Evolutionary conservation across 176 grass and related monocot genomes (phyloP).

Genomic region (Juncus effusus): DNA sequence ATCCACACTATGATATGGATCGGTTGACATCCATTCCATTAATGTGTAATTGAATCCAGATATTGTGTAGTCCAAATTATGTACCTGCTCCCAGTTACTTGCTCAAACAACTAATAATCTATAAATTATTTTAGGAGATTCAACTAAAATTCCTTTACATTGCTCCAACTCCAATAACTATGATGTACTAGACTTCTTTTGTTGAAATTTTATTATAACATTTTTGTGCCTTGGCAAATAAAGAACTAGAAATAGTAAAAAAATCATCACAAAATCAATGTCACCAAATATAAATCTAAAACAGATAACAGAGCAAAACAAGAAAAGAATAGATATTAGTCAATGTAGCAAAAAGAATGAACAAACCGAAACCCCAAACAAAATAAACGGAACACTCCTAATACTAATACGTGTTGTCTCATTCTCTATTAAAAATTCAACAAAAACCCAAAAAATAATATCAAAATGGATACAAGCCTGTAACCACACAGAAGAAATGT

Average conservation of each 20-base stretch:
- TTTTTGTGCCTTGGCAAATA: no score
- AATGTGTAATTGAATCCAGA: not conserved
- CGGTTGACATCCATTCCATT: not conserved
- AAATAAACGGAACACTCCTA: constrained; percentile 4
- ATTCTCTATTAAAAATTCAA: constrained; percentile 26
- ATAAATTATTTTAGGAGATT: not conserved
- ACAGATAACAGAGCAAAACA: not conserved
- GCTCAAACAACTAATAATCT: constrained; percentile 18
- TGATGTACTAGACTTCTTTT: no score
- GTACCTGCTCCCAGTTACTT: constrained; percentile 21
- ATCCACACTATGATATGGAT: not conserved
- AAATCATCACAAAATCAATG: not conserved
- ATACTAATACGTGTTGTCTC: constrained; percentile 2
- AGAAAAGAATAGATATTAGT: constrained; percentile 24
- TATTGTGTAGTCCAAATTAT: not conserved
- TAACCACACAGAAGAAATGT: constrained; percentile 8
- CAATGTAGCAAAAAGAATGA: constrained; percentile 5
- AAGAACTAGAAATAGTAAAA: no score
- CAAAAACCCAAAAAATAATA: constrained; percentile 16
- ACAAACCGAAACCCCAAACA: constrained; percentile 1
- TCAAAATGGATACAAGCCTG: constrained; percentile 26
- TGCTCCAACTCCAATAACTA: constrained; percentile 27
- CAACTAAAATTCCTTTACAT: constrained; percentile 19
- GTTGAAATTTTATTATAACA: no score
- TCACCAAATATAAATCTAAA: no score